phyloP scores from a whole-genome alignment of 2,329 filamentous ascomycete genomes.

The Botrytis galanthina region DNA sequence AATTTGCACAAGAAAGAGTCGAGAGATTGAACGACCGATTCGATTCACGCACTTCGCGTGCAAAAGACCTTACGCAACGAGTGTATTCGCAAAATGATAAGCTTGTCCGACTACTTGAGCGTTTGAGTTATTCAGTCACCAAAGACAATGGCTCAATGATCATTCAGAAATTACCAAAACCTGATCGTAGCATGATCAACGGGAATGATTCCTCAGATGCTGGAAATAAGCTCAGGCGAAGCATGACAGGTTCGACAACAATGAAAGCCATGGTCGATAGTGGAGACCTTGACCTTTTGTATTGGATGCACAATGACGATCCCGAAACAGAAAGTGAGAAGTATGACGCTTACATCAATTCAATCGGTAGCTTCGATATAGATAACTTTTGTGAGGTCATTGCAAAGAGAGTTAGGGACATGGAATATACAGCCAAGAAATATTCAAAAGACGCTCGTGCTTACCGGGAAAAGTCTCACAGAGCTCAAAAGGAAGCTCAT shows the following conservation, averaged over 20 bases:
- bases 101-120: conserved; percentile 77
- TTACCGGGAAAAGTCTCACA: conserved; percentile 84
- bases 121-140: conserved; percentile 78
- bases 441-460: conserved; percentile 84
- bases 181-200: conserved; percentile 60
- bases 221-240: conserved; percentile 50
- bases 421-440: conserved; percentile 89
- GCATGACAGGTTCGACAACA: conserved; percentile 50
- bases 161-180: conserved; percentile 67
- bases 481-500: conserved; percentile 78
- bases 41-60: conserved; percentile 67
- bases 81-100: conserved; percentile 83
- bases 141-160: conserved; percentile 70
- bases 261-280: conserved; percentile 58
- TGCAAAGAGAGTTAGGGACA: conserved; percentile 86
- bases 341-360: conserved; percentile 72
- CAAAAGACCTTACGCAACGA: conserved; percentile 80
- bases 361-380: conserved; percentile 75
- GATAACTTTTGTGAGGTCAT: conserved; percentile 83
- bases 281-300: conserved; percentile 69
- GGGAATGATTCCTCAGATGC: conserved; percentile 58
- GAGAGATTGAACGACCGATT: conserved; percentile 55
- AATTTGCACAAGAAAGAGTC: conserved; percentile 53
- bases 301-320: conserved; percentile 75
- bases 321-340: conserved; percentile 65